phyloP scores from a whole-genome alignment of 2,329 filamentous ascomycete genomes.

The Trichoderma pleuroti region DNA sequence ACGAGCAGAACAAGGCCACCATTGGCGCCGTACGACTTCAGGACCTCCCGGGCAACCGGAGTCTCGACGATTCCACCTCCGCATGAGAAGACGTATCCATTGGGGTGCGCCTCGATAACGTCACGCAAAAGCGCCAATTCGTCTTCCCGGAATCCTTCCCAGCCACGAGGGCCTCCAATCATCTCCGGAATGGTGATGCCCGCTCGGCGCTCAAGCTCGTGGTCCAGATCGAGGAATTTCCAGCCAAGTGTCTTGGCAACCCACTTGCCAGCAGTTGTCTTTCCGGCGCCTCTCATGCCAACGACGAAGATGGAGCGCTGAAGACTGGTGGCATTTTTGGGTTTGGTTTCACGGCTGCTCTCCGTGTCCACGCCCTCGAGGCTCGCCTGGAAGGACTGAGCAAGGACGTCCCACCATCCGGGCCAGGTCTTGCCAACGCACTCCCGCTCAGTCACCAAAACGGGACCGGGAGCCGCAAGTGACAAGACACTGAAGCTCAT shows the following conservation, averaged over 20 bases:
- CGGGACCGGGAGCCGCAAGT: constrained; percentile 64
- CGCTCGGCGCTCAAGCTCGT: constrained; percentile 72
- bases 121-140: constrained; percentile 73
- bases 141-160: constrained; percentile 81
- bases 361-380: constrained; percentile 71
- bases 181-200: constrained; percentile 82
- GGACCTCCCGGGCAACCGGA: constrained; percentile 70
- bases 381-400: constrained; percentile 69
- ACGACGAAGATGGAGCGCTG: constrained; percentile 84
- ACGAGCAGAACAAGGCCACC: constrained; percentile 85
- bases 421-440: constrained; percentile 98
- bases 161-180: constrained; percentile 67
- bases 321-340: constrained; percentile 18
- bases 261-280: constrained; percentile 90
- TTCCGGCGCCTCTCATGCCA: constrained; percentile 95
- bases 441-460: constrained; percentile 81
- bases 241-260: constrained; percentile 71
- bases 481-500: constrained; percentile 97
- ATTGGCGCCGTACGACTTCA: constrained; percentile 67
- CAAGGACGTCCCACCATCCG: constrained; percentile 93
- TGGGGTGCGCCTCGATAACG: constrained; percentile 69
- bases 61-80: constrained; percentile 92
- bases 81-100: constrained; percentile 82
- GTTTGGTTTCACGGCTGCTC: constrained; percentile 19
- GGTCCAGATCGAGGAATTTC: constrained; percentile 81